These are phyloP conservation scores for Diplotaxis tenuifolia DNA, from an alignment of 345 rosid genomes.

Conservation along the genomic window DNA sequence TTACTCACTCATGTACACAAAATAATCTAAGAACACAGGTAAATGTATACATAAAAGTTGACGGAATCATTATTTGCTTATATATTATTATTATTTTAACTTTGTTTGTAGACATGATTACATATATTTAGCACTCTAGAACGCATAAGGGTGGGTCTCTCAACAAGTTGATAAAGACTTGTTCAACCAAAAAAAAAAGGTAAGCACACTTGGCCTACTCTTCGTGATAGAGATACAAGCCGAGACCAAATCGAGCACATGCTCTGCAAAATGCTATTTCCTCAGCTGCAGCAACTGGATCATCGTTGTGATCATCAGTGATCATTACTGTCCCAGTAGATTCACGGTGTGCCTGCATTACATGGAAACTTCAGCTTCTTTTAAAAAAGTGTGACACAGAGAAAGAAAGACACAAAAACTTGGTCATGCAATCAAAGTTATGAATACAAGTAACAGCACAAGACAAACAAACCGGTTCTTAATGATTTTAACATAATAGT, in stretches of 20 bases:
- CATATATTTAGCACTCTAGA: slow-evolving; percentile 6
- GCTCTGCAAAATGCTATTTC: slow-evolving; percentile 96
- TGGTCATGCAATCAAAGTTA: neutral
- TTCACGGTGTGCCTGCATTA: slow-evolving; percentile 81
- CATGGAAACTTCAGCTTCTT: neutral
- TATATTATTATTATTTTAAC: neutral
- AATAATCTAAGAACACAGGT: neutral
- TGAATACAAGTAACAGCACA: neutral
- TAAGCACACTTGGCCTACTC: slow-evolving; percentile 37
- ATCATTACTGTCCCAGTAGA: slow-evolving; percentile 77
- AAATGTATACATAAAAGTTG: slow-evolving; percentile 3
- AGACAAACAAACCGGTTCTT: neutral
- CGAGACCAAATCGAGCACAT: slow-evolving; percentile 95
- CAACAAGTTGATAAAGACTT: neutral
- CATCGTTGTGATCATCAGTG: slow-evolving; percentile 40
- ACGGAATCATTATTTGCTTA: neutral
- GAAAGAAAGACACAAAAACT: neutral
- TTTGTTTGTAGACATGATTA: slow-evolving; percentile 8
- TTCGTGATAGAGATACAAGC: slow-evolving; percentile 86
- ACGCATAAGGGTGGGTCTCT: neutral
- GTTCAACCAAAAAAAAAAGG: neutral
- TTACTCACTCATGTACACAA: slow-evolving; percentile 12
- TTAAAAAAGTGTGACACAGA: neutral
- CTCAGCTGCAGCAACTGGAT: slow-evolving; percentile 91
- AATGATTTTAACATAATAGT: neutral